Evolutionary conservation across 169 alveolate species (phyloP).

Genomic region (Eimeria necatrix): DNA sequence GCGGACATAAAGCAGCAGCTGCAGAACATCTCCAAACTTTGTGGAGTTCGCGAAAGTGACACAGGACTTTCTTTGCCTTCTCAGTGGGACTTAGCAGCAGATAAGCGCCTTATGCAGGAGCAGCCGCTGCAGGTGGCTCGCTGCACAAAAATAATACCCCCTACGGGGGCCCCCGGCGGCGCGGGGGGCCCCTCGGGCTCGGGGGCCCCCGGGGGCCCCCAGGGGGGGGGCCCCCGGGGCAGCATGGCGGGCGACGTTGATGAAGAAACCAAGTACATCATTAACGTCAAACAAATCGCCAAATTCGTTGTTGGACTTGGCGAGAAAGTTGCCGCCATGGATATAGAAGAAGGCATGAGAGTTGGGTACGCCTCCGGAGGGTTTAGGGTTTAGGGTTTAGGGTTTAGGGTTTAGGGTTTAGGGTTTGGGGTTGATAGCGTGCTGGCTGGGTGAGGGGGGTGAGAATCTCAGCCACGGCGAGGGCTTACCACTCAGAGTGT

Average conservation of each 20-base stretch:
- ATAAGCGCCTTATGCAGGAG: slow-evolving; percentile 97
- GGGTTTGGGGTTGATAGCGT: background rate
- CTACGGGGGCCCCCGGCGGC: slow-evolving; percentile 77
- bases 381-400: slow-evolving; percentile 36
- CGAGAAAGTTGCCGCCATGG: slow-evolving; percentile 99
- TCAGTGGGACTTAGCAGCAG: slow-evolving; percentile 99
- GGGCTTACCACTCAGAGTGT: background rate
- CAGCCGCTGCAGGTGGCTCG: slow-evolving; percentile 99
- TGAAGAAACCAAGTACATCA: slow-evolving; percentile 96
- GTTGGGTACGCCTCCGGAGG: slow-evolving; percentile 94
- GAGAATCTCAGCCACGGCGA: too few species aligned
- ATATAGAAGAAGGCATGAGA: slow-evolving; percentile 99
- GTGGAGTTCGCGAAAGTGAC: slow-evolving; percentile 98
- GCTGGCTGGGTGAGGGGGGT: too few species aligned
- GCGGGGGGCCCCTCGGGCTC: slow-evolving; percentile 21
- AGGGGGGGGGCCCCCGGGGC: background rate
- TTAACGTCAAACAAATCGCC: slow-evolving; percentile 97
- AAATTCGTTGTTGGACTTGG: slow-evolving; percentile 99
- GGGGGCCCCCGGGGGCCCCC: background rate
- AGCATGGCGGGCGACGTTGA: slow-evolving; percentile 84
- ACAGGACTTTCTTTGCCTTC: slow-evolving; percentile 99
- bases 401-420: slow-evolving; percentile 36
- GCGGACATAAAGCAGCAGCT: slow-evolving; percentile 80
- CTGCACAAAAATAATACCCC: slow-evolving; percentile 98
- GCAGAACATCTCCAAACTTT: slow-evolving; percentile 81